Percentiles rank a stretch among this genome's conserved stretches.
phyloP scores from a whole-genome alignment of 768 basidiomycete genomes.

The Hydnum rufescens region DNA sequence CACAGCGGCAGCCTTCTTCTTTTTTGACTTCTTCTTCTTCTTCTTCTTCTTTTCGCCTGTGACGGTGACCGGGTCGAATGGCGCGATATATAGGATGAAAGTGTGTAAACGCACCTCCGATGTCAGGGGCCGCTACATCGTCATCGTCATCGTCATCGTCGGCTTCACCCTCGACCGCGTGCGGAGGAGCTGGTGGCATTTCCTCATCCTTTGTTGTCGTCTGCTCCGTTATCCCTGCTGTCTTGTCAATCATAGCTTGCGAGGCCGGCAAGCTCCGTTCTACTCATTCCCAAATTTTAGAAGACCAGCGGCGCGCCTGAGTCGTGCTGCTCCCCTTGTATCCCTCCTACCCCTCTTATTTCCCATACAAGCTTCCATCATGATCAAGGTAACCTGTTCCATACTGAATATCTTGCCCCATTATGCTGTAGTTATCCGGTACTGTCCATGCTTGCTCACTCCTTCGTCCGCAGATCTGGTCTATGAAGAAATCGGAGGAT shows the following conservation, averaged over 20 bases:
- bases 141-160: slow-evolving; percentile 18
- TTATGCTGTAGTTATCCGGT: not conserved
- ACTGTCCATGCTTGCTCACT: not conserved
- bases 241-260: no score
- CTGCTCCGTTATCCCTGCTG: no score
- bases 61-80: not conserved
- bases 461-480: slow-evolving; percentile 59
- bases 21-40: slow-evolving; percentile 76
- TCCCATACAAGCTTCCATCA: not conserved
- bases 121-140: slow-evolving; percentile 12
- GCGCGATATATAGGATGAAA: not conserved
- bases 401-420: not conserved
- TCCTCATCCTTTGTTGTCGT: no score
- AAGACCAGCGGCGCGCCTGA: no score
- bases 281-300: no score
- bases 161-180: no score
- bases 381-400: not conserved
- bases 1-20: slow-evolving; percentile 28
- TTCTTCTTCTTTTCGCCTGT: slow-evolving; percentile 62
- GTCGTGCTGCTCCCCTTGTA: no score
- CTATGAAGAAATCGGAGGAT: slow-evolving; percentile 98
- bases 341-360: not conserved
- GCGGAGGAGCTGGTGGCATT: no score
- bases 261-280: no score
- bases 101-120: slow-evolving; percentile 2